These are phyloP conservation scores for Mortierella hygrophila DNA, from an alignment of 192 early-diverging fungal genomes.

Conservation along the genomic window DNA sequence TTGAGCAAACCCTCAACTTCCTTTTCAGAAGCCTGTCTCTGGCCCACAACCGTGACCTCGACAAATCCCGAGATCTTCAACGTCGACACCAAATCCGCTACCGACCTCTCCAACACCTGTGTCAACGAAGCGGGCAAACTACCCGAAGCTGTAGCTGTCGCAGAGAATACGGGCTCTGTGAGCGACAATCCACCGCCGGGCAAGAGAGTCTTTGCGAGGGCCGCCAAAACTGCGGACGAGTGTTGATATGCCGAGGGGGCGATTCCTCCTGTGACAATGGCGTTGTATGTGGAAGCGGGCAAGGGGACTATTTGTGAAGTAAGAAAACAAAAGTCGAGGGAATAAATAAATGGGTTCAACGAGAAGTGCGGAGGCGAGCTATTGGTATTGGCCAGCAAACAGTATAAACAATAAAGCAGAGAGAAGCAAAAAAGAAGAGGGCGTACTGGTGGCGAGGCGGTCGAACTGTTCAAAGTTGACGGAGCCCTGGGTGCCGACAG, in stretches of 20 bases:
- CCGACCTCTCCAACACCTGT: conserved; percentile 69
- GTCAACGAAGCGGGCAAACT: conserved; percentile 43
- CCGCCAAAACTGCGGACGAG: conserved; percentile 68
- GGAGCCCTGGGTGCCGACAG: conserved; percentile 65
- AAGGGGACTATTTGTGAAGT: conserved; percentile 65
- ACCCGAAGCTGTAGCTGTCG: conserved; percentile 50
- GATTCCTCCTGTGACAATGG: conserved; percentile 69
- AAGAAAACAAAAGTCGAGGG: conserved; percentile 50
- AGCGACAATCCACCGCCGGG: conserved; percentile 78
- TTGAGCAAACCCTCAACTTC: conserved; percentile 61
- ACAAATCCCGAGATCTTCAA: conserved; percentile 91
- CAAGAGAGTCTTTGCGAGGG: conserved; percentile 72
- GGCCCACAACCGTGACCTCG: conserved; percentile 62
- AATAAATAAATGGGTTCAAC: background rate
- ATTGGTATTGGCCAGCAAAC: background rate
- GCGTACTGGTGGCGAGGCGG: conserved; percentile 71
- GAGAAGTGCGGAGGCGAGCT: background rate
- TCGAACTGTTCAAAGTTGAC: conserved; percentile 92
- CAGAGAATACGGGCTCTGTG: conserved; percentile 75
- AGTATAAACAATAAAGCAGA: background rate
- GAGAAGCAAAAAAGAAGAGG: background rate
- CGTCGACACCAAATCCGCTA: conserved; percentile 70
- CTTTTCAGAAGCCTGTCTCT: conserved; percentile 58
- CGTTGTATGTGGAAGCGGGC: conserved; percentile 69
- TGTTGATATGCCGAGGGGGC: conserved; percentile 74